Evolutionary conservation across 192 early-diverging fungal genomes (phyloP).

Genomic region (Backusella parvicylindrica): DNA sequence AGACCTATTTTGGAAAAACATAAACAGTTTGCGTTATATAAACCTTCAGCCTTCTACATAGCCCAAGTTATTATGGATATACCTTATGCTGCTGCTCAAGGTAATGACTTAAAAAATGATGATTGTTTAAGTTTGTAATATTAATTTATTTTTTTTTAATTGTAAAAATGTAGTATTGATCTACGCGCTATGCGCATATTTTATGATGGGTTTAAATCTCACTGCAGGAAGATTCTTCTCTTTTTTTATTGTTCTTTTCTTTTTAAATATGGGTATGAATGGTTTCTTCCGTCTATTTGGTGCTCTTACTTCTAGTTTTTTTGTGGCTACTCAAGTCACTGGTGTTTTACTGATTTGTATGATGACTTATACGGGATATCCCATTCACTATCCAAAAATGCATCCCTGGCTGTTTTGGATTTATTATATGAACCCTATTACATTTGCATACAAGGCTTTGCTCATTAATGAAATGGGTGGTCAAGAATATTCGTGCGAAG

Average conservation of each 20-base stretch:
- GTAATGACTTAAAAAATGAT: neutral
- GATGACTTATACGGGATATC: constrained; percentile 59
- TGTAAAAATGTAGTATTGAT: constrained; percentile 45
- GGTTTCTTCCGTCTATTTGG: constrained; percentile 60
- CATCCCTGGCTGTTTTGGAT: constrained; percentile 61
- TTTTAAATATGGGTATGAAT: constrained; percentile 53
- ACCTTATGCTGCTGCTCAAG: constrained; percentile 44
- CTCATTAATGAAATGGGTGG: constrained; percentile 63
- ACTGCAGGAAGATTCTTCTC: constrained; percentile 48
- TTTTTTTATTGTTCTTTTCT: constrained; percentile 51
- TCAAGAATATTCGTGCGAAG: constrained; percentile 40
- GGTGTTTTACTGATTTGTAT: constrained; percentile 50
- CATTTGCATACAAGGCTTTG: constrained; percentile 56
- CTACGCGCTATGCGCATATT: constrained; percentile 56
- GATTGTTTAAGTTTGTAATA: neutral
- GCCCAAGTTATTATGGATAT: constrained; percentile 54
- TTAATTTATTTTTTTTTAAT: neutral
- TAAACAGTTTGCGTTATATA: constrained; percentile 67
- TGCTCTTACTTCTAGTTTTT: constrained; percentile 45
- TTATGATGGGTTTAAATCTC: constrained; percentile 42
- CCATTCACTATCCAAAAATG: constrained; percentile 57
- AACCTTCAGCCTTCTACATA: constrained; percentile 54
- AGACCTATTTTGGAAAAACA: constrained; percentile 78
- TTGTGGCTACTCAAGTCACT: constrained; percentile 50
- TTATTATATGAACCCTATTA: constrained; percentile 61